Conservation (phyloP, 768 basidiomycete genomes). For the Boletus sp. region DNA sequence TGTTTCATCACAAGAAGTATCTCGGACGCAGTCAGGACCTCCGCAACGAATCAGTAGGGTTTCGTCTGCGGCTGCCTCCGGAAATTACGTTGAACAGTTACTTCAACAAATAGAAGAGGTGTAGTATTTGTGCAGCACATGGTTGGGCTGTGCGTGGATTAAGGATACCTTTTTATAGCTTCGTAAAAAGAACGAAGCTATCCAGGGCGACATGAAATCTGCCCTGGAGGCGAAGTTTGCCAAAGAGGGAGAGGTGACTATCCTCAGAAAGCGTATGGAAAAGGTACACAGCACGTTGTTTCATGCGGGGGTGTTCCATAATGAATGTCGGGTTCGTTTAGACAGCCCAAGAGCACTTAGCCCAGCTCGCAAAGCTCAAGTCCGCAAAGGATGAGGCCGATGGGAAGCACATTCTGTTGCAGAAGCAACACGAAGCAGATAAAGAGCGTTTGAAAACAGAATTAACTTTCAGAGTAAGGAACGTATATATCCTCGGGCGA, state of each 20-base stretch:
- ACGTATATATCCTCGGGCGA: not conserved
- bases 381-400: conserved; percentile 61
- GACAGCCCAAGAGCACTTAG: conserved; percentile 57
- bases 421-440: conserved; percentile 63
- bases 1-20: conserved; percentile 19
- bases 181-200: conserved; percentile 44
- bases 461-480: conserved; percentile 61
- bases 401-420: conserved; percentile 48
- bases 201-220: conserved; percentile 43
- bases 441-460: conserved; percentile 69
- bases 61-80: not conserved
- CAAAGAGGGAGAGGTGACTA: conserved; percentile 70
- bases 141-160: conserved; percentile 10
- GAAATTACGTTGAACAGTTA: conserved; percentile 17
- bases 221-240: conserved; percentile 49
- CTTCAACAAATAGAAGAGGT: conserved; percentile 48
- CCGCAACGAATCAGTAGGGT: conserved; percentile 6
- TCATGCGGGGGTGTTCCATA: not conserved
- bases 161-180: conserved; percentile 38
- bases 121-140: conserved; percentile 13
- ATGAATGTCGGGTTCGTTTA: conserved; percentile 21
- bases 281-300: conserved; percentile 41
- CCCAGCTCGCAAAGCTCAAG: conserved; percentile 54
- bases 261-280: conserved; percentile 62
- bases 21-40: conserved; percentile 13